Percentiles rank a stretch among this genome's conserved stretches.
phyloP scores from a whole-genome alignment of 352 stramenopile genomes.

The Pseudoperonospora humuli region DNA sequence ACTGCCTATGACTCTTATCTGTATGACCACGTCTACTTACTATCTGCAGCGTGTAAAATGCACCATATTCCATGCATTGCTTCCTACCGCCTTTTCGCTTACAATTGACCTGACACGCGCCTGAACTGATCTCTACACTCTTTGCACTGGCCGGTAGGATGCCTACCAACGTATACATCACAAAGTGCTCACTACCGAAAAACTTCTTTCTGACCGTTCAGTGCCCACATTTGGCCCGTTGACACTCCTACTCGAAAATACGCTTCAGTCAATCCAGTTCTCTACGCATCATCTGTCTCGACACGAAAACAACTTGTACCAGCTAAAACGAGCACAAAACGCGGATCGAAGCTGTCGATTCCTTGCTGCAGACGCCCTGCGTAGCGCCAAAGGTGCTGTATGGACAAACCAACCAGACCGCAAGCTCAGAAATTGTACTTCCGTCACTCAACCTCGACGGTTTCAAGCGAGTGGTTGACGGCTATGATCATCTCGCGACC shows the following conservation, averaged over 20 bases:
- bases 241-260: not conserved
- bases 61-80: no score
- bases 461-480: slow-evolving; percentile 7
- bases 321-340: not conserved
- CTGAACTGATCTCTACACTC: no score
- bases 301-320: not conserved
- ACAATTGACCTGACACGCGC: no score
- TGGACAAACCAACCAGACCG: no score
- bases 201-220: not conserved
- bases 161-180: no score
- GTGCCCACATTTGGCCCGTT: not conserved
- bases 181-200: no score
- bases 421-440: no score
- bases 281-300: not conserved
- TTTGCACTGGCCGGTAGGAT: no score
- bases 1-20: no score
- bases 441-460: not conserved
- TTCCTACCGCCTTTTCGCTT: no score
- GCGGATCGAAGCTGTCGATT: not conserved
- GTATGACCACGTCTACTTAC: no score
- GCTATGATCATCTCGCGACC: slow-evolving; percentile 4
- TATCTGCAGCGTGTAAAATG: no score
- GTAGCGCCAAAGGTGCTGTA: not conserved
- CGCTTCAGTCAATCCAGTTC: not conserved
- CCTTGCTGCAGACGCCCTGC: not conserved